phyloP scores from a whole-genome alignment of 2,329 filamentous ascomycete species.

The Aspergillus sp. region DNA sequence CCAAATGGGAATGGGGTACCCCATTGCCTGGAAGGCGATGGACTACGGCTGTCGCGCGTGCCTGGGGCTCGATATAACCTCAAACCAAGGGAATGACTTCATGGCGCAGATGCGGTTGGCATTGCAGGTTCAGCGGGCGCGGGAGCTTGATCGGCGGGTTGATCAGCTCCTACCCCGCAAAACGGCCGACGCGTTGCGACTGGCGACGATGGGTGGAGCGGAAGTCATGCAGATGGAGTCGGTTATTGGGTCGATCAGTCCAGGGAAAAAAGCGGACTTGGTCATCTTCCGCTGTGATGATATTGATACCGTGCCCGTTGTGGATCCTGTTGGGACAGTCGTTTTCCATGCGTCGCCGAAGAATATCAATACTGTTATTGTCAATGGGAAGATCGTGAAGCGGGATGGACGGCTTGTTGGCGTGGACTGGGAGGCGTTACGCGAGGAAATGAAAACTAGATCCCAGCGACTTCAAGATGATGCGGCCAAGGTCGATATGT shows the following conservation, averaged over 20 bases:
- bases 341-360: slow-evolving; percentile 13
- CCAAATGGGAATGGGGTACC: slow-evolving; percentile 17
- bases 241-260: slow-evolving; percentile 1
- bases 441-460: neutral
- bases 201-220: slow-evolving; percentile 9
- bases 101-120: slow-evolving; percentile 14
- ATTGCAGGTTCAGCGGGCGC: slow-evolving; percentile 4
- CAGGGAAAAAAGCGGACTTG: slow-evolving; percentile 14
- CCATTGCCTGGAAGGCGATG: slow-evolving; percentile 2
- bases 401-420: neutral
- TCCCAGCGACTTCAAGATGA: neutral
- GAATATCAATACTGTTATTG: slow-evolving; percentile 14
- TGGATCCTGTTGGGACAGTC: slow-evolving; percentile 8
- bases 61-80: slow-evolving; percentile 14
- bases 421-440: neutral
- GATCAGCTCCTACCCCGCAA: neutral
- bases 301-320: slow-evolving; percentile 13
- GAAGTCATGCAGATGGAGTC: slow-evolving; percentile 16
- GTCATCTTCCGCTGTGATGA: slow-evolving; percentile 14
- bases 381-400: slow-evolving; percentile 12
- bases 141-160: neutral
- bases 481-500: neutral
- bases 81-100: slow-evolving; percentile 11
- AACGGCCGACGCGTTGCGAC: slow-evolving; percentile 6
- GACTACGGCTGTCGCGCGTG: slow-evolving; percentile 10